Evolutionary conservation across 805 yeast genomes (phyloP).

Genomic region (Wickerhamomyces chambardii): DNA sequence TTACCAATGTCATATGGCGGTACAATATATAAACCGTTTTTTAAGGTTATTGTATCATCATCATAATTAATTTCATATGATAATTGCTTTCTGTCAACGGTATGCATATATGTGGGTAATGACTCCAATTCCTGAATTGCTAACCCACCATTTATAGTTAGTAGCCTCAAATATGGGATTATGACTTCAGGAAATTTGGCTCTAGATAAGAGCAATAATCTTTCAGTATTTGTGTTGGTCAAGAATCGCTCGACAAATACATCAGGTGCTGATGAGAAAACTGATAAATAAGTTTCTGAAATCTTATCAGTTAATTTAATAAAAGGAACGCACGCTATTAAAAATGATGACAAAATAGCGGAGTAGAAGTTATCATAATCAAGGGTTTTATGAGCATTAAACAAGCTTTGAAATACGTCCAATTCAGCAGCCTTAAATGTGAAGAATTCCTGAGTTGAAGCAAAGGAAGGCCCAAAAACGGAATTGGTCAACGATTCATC

Average conservation of each 20-base stretch:
- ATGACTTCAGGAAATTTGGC: constrained; percentile 70
- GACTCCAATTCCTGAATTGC: constrained; percentile 55
- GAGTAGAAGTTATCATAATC: constrained; percentile 41
- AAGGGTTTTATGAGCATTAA: constrained; percentile 30
- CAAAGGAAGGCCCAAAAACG: constrained; percentile 16
- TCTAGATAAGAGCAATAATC: constrained; percentile 34
- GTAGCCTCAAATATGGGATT: constrained; percentile 49
- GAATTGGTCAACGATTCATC: constrained; percentile 38
- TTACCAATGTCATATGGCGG: constrained; percentile 48
- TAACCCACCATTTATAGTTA: constrained; percentile 54
- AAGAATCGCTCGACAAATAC: constrained; percentile 29
- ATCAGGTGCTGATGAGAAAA: constrained; percentile 22
- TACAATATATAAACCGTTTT: constrained; percentile 35
- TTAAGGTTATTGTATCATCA: constrained; percentile 42
- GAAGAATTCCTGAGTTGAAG: constrained; percentile 3
- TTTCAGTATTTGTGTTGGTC: constrained; percentile 22
- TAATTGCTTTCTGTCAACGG: constrained; percentile 26
- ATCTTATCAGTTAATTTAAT: constrained; percentile 33
- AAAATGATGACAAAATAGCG: constrained; percentile 29
- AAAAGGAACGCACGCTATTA: constrained; percentile 28
- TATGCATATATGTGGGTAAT: constrained; percentile 54
- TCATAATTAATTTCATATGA: constrained; percentile 37
- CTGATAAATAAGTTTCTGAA: constrained; percentile 19
- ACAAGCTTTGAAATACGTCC: constrained; percentile 37
- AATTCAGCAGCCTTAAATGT: constrained; percentile 23